Conservation (phyloP, 257 asterid genomes). For the Cynanchum wilfordii region DNA sequence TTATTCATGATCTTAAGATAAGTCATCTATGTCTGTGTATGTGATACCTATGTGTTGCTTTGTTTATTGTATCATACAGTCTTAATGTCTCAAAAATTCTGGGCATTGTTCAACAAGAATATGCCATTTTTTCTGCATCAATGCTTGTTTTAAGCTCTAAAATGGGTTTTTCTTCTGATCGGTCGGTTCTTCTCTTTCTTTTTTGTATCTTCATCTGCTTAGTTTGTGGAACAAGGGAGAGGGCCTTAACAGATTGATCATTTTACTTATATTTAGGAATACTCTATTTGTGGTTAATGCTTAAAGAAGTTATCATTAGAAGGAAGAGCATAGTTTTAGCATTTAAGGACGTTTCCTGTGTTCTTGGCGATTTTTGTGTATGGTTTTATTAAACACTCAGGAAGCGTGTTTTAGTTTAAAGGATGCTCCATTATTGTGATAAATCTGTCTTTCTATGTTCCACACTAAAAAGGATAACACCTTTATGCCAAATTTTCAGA, state of each 20-base stretch:
- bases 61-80: too few relatives aligned
- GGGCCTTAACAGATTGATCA: neutral
- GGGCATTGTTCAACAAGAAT: neutral
- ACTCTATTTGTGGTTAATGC: neutral
- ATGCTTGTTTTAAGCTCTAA: neutral
- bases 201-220: neutral
- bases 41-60: neutral
- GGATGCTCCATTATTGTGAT: neutral
- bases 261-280: neutral
- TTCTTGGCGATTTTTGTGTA: too few relatives aligned
- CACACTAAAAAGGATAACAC: neutral
- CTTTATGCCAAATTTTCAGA: constrained; percentile 21
- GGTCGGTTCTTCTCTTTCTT: neutral
- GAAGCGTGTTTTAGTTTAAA: neutral
- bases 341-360: neutral
- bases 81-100: neutral
- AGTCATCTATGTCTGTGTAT: neutral
- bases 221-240: neutral
- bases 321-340: neutral
- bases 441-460: neutral
- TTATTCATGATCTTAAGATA: neutral
- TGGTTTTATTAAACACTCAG: neutral
- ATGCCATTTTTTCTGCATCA: neutral
- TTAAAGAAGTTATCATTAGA: neutral
- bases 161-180: neutral